Percentiles rank a stretch among this genome's conserved stretches.
Evolutionary conservation across 148 eudicot species (phyloP).

Genomic region (Pouteria glomerata): DNA sequence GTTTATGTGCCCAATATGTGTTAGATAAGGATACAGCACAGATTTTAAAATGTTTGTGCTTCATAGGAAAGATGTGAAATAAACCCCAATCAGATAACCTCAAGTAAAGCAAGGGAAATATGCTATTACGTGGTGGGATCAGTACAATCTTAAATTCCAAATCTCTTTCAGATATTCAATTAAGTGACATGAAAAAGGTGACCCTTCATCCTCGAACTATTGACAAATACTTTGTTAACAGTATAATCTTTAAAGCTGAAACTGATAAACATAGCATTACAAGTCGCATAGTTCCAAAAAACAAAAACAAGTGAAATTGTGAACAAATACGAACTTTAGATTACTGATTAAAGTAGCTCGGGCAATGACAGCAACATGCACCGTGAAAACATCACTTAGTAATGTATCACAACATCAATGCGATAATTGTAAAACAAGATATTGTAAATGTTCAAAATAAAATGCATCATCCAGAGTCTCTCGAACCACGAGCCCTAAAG

Average conservation of each 20-base stretch:
- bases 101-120: not conserved
- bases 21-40: no score
- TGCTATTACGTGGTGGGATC: not conserved
- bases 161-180: not conserved
- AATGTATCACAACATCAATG: not conserved
- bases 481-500: not conserved
- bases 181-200: not conserved
- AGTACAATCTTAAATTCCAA: not conserved
- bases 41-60: no score
- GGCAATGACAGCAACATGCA: not conserved
- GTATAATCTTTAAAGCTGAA: not conserved
- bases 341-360: no score
- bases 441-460: not conserved
- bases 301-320: no score
- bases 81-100: not conserved
- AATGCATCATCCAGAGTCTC: not conserved
- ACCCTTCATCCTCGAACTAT: not conserved
- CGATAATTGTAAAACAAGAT: not conserved
- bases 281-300: no score
- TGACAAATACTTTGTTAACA: not conserved
- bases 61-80: no score
- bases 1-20: no score
- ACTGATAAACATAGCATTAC: no score
- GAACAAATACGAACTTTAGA: no score
- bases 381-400: not conserved